These are phyloP conservation scores for Stemphylium lycopersici DNA, from an alignment of 2,329 filamentous ascomycete species.

Conservation along the genomic window DNA sequence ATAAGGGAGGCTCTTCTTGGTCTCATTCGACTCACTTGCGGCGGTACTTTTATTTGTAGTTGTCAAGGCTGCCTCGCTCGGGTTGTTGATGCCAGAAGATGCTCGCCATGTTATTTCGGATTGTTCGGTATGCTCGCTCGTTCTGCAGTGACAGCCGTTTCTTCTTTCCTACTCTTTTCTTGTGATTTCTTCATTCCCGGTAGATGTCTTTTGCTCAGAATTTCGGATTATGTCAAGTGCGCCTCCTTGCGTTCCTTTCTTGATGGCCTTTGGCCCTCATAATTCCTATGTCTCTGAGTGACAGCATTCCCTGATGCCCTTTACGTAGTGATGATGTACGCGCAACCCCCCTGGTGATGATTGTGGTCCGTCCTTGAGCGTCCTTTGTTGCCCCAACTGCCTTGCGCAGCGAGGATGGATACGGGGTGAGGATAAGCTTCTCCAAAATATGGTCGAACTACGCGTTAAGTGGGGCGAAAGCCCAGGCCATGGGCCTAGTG, in stretches of 20 bases:
- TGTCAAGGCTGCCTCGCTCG: constrained; percentile 17
- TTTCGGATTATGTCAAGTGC: not conserved
- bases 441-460: constrained; percentile 5
- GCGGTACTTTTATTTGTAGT: constrained; percentile 24
- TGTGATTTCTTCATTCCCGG: not conserved
- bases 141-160: constrained; percentile 1
- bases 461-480: constrained; percentile 10
- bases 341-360: not conserved
- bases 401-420: not conserved
- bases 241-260: not conserved
- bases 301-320: not conserved
- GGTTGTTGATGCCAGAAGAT: not conserved
- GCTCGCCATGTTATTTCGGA: constrained; percentile 1
- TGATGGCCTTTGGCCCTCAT: not conserved
- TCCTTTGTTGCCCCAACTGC: not conserved
- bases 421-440: constrained; percentile 15
- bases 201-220: not conserved
- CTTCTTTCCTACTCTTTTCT: not conserved
- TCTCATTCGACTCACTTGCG: not conserved
- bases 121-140: constrained; percentile 10
- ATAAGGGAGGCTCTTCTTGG: not conserved
- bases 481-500: constrained; percentile 4
- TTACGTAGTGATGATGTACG: not conserved
- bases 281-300: not conserved
- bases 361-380: not conserved